These are phyloP conservation scores for Yamadazyma blattariae DNA, from an alignment of 1,139 yeast genomes.

Conservation along the genomic window DNA sequence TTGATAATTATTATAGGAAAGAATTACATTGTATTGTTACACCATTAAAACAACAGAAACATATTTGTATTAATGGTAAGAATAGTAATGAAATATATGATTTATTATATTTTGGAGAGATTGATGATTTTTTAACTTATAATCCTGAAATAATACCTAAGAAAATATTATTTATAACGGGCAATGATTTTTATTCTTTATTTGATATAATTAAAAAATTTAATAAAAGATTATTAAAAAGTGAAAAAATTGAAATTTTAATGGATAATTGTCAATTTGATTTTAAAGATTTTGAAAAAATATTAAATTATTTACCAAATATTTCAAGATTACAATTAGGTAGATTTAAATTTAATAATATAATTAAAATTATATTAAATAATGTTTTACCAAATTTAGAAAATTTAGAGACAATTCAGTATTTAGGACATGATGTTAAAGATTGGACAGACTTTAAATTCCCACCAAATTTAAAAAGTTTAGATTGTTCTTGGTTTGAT, in stretches of 20 bases:
- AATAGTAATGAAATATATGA: slow-evolving; percentile 18
- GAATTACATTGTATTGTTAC: slow-evolving; percentile 35
- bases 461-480: slow-evolving; percentile 21
- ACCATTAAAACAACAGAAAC: slow-evolving; percentile 26
- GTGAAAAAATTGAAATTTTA: slow-evolving; percentile 22
- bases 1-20: slow-evolving; percentile 23
- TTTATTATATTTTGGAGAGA: slow-evolving; percentile 28
- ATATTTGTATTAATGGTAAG: slow-evolving; percentile 19
- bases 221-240: slow-evolving; percentile 15
- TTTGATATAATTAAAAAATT: slow-evolving; percentile 21
- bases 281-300: slow-evolving; percentile 18
- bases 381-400: slow-evolving; percentile 10
- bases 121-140: slow-evolving; percentile 27
- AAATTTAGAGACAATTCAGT: slow-evolving; percentile 23
- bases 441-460: slow-evolving; percentile 27
- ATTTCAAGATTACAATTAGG: slow-evolving; percentile 30
- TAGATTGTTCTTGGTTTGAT: slow-evolving; percentile 38
- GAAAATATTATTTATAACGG: slow-evolving; percentile 26
- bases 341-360: slow-evolving; percentile 18
- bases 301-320: slow-evolving; percentile 23
- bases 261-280: slow-evolving; percentile 18
- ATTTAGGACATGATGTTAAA: slow-evolving; percentile 30
- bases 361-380: slow-evolving; percentile 9
- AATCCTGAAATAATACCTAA: slow-evolving; percentile 29
- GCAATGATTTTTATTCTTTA: slow-evolving; percentile 32